Conservation (phyloP, 805 yeast species). For the Candida ulmi region DNA sequence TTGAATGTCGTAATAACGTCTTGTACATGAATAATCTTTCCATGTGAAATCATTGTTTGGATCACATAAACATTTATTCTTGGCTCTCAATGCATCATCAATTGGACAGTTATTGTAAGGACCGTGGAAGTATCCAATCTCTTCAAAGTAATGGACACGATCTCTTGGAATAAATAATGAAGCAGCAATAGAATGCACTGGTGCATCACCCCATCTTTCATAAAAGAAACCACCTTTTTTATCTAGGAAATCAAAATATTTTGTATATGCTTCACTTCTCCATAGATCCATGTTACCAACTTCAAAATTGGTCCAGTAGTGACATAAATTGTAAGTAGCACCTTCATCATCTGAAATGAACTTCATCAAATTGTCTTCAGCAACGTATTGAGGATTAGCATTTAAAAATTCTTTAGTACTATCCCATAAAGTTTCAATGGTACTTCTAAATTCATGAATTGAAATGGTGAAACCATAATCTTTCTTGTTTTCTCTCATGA, state of each 20-base stretch:
- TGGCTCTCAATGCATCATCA: slow-evolving; percentile 51
- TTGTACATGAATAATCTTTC: slow-evolving; percentile 68
- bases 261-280: slow-evolving; percentile 64
- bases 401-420: slow-evolving; percentile 57
- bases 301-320: slow-evolving; percentile 90
- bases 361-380: slow-evolving; percentile 57
- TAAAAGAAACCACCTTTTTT: slow-evolving; percentile 87
- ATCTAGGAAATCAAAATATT: slow-evolving; percentile 72
- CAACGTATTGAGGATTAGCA: slow-evolving; percentile 54
- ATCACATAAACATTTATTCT: slow-evolving; percentile 66
- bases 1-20: slow-evolving; percentile 52
- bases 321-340: slow-evolving; percentile 70
- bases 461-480: slow-evolving; percentile 76
- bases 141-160: slow-evolving; percentile 74
- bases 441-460: slow-evolving; percentile 64
- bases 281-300: slow-evolving; percentile 70
- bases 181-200: slow-evolving; percentile 86
- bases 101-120: slow-evolving; percentile 81
- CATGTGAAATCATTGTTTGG: slow-evolving; percentile 71
- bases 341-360: slow-evolving; percentile 73
- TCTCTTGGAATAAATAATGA: slow-evolving; percentile 67
- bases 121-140: slow-evolving; percentile 78
- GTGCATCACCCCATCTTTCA: slow-evolving; percentile 95
- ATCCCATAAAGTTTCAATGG: slow-evolving; percentile 75
- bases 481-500: slow-evolving; percentile 72